Base-by-base conservation (phyloP, 176 grass and related monocot species). In the Stipa capillata region DNA sequence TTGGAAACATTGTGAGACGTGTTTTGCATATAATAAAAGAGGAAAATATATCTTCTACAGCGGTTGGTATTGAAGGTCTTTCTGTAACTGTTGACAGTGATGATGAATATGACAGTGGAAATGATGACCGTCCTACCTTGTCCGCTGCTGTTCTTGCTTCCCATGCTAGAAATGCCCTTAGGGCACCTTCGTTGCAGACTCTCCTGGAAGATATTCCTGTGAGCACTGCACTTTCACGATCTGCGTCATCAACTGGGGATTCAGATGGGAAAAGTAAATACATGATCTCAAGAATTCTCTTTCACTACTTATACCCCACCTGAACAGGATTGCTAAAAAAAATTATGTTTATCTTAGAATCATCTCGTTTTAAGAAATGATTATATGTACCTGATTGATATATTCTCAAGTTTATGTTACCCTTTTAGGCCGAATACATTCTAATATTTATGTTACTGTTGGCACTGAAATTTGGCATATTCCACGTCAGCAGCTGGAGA, bases 1-100 rank as follows among this genome's bases (percentile, higher is more conserved):
- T 94, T 71, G 95, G 92, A 57, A 94, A 98, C 87, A 98, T 94
- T 82, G 92, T 98, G 44, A 98, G 95, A 78, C 89, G 95, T 69
- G 85, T 94, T 70, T 72, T 98, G 63, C 95, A 98, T 86, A 92
- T 98, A 71, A 98, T 98, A 76, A 90, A 93, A 80, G 95, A 98
- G 73, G 92, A 98, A 81, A 90, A 98, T 81, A 71, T 94, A 42
- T 90, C 94, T 65, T 91, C 88, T 21, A 87, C 90, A 45, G 65
- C 87, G 69, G 79, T 91, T 62, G 81, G 85, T 21, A 87, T 94
- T 34, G 92, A 94, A 79, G 95, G 90, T 53, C 78, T 95, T 65
- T 88, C 82, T 29, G 70, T 94, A 29, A 69, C 91, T 29, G 83
- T 84, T 74, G 87, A 86, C 40, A 97, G 92, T 12, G 94, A 97